Evolutionary conservation across 495 filamentous ascomycete species (phyloP), one percentile per base, ranked within the genome.

Genomic region (Mytilinidion resinicola): DNA sequence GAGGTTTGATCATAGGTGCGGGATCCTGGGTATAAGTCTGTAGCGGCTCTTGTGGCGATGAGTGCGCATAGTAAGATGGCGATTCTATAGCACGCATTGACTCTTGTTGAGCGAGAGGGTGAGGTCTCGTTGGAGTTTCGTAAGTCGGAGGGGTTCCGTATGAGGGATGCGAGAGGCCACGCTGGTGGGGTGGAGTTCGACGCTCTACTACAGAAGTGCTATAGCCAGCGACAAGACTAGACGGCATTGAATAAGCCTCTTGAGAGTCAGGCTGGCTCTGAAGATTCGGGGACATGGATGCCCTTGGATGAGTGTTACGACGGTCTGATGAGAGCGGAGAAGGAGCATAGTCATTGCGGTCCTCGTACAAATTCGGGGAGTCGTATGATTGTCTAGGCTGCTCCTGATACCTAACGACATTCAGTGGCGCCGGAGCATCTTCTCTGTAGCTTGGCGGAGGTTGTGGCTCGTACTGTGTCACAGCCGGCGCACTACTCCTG

Each of bases 1-100:
- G 77, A 41, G 71, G 71, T 33, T 72, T 70, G 61, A 68, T 68
- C 12, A 71, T 57, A 7, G 72, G 71, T 6, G 67, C 63, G 6
- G 68, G 33, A 9, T 71, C 65, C 12, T 58, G 63, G 10, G 52
- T 35, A 0, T 59, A 59, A n/a, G 59, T 62, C 25, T 58, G 59
- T 12, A 38, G 58, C 35, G 63, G 63, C 36, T 66, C 63, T 21
- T 66, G 54, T 19, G 56, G 55, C n/a, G 61, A 15, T 7, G 57
- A 36, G 44, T 65, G 59, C 10, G 65, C 57, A 34, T 67, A 64
- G 43, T 64, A 59, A 4, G 50, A 19, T 14, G 56, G 39, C 3
- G 55, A 58, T 3, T 61, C 62, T 17, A 37, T 38, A 8, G 20
- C 5, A 17, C 37, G 51, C 9, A 50, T 6, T 8, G 54, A 53